A percentile compares a stretch with the other conserved stretches of the same genome.
These are phyloP conservation scores for Mycosphaerella arachidis DNA, from an alignment of 2,329 filamentous ascomycete species.

Conservation along the genomic window DNA sequence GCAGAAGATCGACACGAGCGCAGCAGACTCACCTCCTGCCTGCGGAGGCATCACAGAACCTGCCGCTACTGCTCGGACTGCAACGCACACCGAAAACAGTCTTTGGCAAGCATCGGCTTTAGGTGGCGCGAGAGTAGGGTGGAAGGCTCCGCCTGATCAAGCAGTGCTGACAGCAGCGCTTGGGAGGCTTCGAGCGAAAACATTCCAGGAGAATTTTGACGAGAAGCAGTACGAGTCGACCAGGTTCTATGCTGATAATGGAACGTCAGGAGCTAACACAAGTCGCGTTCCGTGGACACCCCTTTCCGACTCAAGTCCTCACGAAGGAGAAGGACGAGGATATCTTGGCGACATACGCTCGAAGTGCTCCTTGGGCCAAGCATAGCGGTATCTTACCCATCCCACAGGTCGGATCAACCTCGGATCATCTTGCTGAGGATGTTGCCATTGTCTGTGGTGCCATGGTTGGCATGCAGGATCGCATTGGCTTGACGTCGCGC, in stretches of 20 bases:
- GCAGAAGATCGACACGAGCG: too few relatives aligned
- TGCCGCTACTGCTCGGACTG: too few relatives aligned
- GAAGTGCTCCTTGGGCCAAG: conserved; percentile 2
- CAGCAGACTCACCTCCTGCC: too few relatives aligned
- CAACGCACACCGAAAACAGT: too few relatives aligned
- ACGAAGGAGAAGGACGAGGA: neutral
- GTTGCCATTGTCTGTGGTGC: neutral
- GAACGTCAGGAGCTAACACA: neutral
- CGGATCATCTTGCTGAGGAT: neutral
- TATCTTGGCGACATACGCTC: neutral
- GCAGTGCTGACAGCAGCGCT: neutral
- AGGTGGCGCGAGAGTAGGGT: neutral
- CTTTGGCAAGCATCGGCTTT: neutral
- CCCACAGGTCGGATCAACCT: neutral
- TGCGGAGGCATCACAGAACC: too few relatives aligned
- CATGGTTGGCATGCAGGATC: conserved; percentile 3
- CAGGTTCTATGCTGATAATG: neutral
- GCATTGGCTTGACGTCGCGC: neutral
- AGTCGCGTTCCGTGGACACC: neutral
- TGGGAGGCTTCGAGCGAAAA: neutral
- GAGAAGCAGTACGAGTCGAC: neutral
- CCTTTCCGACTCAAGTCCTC: neutral
- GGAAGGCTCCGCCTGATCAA: neutral
- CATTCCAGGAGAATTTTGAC: neutral
- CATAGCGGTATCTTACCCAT: neutral